Conservation (phyloP, 2,329 filamentous ascomycete species). For the Xylaria sp. region DNA sequence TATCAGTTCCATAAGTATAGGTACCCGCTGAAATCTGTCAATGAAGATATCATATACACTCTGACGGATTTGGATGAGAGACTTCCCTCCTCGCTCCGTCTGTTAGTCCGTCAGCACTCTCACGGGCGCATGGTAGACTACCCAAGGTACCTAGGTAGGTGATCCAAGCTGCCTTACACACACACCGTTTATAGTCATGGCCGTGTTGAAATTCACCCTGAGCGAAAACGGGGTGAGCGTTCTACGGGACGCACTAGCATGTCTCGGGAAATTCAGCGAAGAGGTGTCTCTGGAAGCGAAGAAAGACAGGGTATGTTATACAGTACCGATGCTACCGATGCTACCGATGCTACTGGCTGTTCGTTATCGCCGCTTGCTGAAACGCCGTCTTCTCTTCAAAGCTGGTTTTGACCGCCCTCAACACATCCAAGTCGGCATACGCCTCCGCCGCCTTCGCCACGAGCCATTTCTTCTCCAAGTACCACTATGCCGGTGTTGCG, state of each 20-base stretch:
- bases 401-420: constrained; percentile 77
- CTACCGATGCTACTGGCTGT: background rate
- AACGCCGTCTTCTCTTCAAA: constrained; percentile 41
- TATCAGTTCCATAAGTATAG: background rate
- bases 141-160: too few species aligned
- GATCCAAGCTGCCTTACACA: background rate
- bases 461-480: constrained; percentile 73
- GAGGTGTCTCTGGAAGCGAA: constrained; percentile 76
- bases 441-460: constrained; percentile 72
- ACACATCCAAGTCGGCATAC: constrained; percentile 81
- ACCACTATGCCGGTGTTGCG: constrained; percentile 64
- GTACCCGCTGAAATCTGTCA: background rate
- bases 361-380: constrained; percentile 10
- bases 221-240: constrained; percentile 73
- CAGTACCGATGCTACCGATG: background rate
- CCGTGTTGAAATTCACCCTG: constrained; percentile 73
- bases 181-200: constrained; percentile 49
- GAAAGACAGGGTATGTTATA: constrained; percentile 62
- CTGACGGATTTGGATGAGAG: background rate
- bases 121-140: background rate
- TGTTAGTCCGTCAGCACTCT: background rate
- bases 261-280: constrained; percentile 80
- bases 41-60: background rate
- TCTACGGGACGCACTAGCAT: constrained; percentile 75
- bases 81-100: background rate